These are phyloP conservation scores for Coemansia sp. DNA, from an alignment of 192 early-diverging fungal genomes.

Conservation along the genomic window DNA sequence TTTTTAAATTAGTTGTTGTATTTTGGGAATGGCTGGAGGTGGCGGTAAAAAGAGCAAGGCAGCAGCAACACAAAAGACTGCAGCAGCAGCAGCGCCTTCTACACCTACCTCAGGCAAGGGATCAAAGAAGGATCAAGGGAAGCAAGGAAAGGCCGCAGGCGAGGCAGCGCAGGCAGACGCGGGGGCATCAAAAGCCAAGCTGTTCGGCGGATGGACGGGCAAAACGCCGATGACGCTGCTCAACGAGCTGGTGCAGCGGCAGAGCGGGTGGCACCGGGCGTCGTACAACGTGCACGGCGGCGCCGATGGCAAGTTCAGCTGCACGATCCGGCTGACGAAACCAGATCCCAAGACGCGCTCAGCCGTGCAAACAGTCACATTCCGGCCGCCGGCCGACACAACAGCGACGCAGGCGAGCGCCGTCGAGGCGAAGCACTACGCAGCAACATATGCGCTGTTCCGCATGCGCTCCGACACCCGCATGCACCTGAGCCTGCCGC, in stretches of 20 bases:
- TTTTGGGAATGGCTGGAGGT: not conserved
- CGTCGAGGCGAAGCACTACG: slow-evolving; percentile 63
- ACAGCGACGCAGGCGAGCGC: slow-evolving; percentile 16
- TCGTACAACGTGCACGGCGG: slow-evolving; percentile 62
- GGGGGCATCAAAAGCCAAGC: not conserved
- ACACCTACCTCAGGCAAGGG: not conserved
- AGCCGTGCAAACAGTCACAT: slow-evolving; percentile 25
- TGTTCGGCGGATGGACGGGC: slow-evolving; percentile 82
- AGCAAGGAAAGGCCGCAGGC: slow-evolving; percentile 4
- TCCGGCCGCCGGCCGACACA: slow-evolving; percentile 13
- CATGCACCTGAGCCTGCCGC: slow-evolving; percentile 72
- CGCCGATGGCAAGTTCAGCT: slow-evolving; percentile 55
- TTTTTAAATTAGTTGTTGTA: too few species aligned
- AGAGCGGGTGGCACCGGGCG: slow-evolving; percentile 68
- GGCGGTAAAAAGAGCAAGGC: not conserved
- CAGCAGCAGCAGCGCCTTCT: not conserved
- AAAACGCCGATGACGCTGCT: slow-evolving; percentile 78
- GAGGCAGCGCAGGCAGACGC: not conserved
- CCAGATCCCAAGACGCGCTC: slow-evolving; percentile 32
- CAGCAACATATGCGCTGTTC: slow-evolving; percentile 77
- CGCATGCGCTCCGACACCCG: slow-evolving; percentile 67
- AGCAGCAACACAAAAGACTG: not conserved
- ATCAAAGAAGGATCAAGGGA: not conserved
- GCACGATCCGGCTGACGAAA: slow-evolving; percentile 32
- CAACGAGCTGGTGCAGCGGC: slow-evolving; percentile 71